Conservation (phyloP, 2,329 filamentous ascomycete genomes). For the Fusarium mexicanum region DNA sequence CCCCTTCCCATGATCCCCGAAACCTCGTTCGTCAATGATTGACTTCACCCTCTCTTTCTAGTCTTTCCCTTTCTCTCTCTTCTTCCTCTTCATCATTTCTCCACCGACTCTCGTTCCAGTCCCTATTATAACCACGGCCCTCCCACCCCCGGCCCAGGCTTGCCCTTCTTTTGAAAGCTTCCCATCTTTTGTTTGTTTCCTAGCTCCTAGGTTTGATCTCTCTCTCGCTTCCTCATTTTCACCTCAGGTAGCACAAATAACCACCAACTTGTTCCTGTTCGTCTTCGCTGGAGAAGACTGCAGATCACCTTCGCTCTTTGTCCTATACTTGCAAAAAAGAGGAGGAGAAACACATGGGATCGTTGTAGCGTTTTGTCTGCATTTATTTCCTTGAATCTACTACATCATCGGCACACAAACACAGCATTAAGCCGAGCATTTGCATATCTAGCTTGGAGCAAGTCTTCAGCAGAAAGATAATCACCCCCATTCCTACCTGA, state of each 20-base stretch:
- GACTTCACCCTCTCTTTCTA: constrained; percentile 28
- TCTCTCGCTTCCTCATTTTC: constrained; percentile 31
- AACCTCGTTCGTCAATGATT: constrained; percentile 38
- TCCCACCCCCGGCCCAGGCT: constrained; percentile 23
- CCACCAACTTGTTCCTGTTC: constrained; percentile 18
- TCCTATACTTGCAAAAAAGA: constrained; percentile 12
- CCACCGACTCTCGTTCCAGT: constrained; percentile 40
- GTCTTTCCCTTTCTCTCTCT: constrained; percentile 9
- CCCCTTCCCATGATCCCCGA: constrained; percentile 34
- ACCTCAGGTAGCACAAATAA: constrained; percentile 12
- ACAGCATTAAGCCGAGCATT: constrained; percentile 32
- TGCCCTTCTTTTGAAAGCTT: constrained; percentile 21
- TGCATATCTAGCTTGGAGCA: constrained; percentile 38
- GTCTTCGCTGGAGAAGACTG: constrained; percentile 35
- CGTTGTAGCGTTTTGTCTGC: constrained; percentile 26
- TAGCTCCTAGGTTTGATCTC: constrained; percentile 13
- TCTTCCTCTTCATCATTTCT: constrained; percentile 33
- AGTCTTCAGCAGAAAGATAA: constrained; percentile 35
- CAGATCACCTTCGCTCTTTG: constrained; percentile 37
- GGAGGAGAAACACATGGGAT: constrained; percentile 15
- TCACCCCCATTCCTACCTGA: constrained; percentile 14
- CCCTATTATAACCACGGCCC: constrained; percentile 41
- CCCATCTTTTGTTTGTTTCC: constrained; percentile 29
- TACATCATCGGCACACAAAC: constrained; percentile 25
- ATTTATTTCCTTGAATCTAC: constrained; percentile 35